Evolutionary conservation across 306 rosid genomes (phyloP).

Genomic region (Delonix regia): DNA sequence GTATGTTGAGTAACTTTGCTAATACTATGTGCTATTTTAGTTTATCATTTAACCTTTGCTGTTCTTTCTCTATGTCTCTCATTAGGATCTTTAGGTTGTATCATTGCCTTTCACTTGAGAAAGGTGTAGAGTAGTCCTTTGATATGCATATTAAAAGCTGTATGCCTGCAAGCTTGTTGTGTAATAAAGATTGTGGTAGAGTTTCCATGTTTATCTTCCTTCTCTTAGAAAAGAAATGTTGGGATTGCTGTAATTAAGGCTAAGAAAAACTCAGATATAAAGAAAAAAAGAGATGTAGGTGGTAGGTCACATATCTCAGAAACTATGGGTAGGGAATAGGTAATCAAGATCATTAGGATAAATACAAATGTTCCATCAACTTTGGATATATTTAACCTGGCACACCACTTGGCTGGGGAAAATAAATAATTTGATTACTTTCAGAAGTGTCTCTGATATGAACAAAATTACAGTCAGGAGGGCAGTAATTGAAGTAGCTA

Average conservation of each 20-base stretch:
- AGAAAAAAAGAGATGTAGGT: not conserved
- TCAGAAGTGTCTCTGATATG: not conserved
- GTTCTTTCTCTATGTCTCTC: not conserved
- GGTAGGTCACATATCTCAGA: not conserved
- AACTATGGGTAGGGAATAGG: constrained; percentile 18
- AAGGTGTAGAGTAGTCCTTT: constrained; percentile 17
- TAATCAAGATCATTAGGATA: constrained; percentile 5
- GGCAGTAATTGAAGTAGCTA: constrained; percentile 19
- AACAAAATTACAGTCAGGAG: not conserved
- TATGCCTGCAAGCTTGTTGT: constrained; percentile 25
- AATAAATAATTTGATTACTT: not conserved
- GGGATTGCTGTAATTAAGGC: not conserved
- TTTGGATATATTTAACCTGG: not conserved
- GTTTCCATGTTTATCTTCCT: not conserved
- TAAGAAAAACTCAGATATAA: constrained; percentile 15
- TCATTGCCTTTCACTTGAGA: constrained; percentile 22
- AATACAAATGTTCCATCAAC: constrained; percentile 13
- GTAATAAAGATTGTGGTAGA: constrained; percentile 7
- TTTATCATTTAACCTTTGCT: constrained; percentile 27
- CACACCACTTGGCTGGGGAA: constrained; percentile 3
- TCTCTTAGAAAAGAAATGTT: constrained; percentile 3
- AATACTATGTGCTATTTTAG: not conserved
- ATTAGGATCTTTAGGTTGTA: constrained; percentile 28
- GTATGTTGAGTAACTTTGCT: constrained; percentile 53
- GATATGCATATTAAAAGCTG: constrained; percentile 27